Evolutionary conservation across 306 rosid species (phyloP), one percentile per base, ranked within the genome.

Genomic region (Abrus pulchellus): DNA sequence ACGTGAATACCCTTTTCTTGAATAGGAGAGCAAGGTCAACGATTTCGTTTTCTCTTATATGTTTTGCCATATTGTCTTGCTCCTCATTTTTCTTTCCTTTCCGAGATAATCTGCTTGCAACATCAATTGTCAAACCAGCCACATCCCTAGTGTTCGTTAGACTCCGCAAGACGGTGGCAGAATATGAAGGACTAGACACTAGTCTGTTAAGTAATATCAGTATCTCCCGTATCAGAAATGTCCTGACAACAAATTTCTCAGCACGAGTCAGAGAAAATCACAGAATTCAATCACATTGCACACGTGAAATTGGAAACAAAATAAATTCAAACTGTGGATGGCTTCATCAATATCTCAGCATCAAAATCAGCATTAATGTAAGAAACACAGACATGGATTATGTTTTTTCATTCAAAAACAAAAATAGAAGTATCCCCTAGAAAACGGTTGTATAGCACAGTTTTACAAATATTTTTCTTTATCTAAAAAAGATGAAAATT

Each of bases 191-290:
- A 72, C 77, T 87, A 2, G 99, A 93, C 29, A 87, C 97, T 45
- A 94, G 84, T 72, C 99, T 88, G 85, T 94, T 93, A 0, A 94
- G 95, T 80, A 94, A 83, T 72, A 94, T 94, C 61, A 94, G 87
- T 65, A 87, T 90, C 90, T 94, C 99, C 74, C 99, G 88, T 12
- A 93, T 83, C 68, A 93, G 87, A 87, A 93, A 88, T n/a, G 94
- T 89, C 95, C 99, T 94, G 81, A 68, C 30, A 66, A 81, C 29
- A 78, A 78, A 56, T 52, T 66, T 8, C 52, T 65, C 60, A 7
- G 5, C 72, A 63, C 68, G 80, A 80, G 76, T 65, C 62, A 27
- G 33, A 30, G 11, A 69, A 73, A 70, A 57, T 20, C 59, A 52
- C 10, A 75, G 9, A 45, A 61, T 60, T 62, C 72, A 54, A 68